Evolutionary conservation across 352 stramenopile species (phyloP).

Genomic region (Halophytophthora polymorphica): DNA sequence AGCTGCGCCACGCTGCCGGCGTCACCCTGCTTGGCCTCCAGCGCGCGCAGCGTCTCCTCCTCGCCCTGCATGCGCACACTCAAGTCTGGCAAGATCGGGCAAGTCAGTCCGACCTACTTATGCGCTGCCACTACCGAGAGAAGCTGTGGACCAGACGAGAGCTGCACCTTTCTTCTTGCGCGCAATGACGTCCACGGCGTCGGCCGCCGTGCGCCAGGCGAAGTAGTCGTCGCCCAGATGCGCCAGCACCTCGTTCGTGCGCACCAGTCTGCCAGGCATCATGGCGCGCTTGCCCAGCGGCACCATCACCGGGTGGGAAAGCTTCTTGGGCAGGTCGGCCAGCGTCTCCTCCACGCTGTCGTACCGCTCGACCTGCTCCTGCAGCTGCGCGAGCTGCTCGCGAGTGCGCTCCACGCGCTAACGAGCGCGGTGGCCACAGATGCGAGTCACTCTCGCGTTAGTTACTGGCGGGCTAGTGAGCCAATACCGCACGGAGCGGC

Average conservation of each 20-base stretch:
- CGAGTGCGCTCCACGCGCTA: constrained; percentile 58
- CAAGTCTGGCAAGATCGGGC: constrained; percentile 29
- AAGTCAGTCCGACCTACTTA: neutral
- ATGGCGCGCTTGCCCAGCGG: constrained; percentile 82
- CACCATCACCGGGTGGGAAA: constrained; percentile 81
- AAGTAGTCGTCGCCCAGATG: constrained; percentile 83
- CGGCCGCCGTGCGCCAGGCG: constrained; percentile 64
- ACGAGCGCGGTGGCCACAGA: neutral
- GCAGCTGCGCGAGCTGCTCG: constrained; percentile 47
- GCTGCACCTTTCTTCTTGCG: constrained; percentile 73
- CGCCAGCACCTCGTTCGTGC: constrained; percentile 80
- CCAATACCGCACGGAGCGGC: neutral
- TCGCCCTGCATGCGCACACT: constrained; percentile 47
- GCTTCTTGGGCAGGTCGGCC: constrained; percentile 68
- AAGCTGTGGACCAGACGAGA: neutral
- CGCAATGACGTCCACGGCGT: constrained; percentile 60
- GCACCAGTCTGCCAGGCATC: constrained; percentile 79
- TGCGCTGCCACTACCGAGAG: neutral
- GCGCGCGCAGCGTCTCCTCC: constrained; percentile 39
- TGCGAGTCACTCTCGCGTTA: neutral
- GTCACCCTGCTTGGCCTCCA: constrained; percentile 65
- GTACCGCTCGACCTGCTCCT: constrained; percentile 55
- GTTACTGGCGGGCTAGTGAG: too few relatives aligned
- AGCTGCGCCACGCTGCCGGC: constrained; percentile 62
- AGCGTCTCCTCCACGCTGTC: constrained; percentile 51